phyloP scores from a whole-genome alignment of 805 yeast genomes.

The Dipodascopsis tothii region DNA sequence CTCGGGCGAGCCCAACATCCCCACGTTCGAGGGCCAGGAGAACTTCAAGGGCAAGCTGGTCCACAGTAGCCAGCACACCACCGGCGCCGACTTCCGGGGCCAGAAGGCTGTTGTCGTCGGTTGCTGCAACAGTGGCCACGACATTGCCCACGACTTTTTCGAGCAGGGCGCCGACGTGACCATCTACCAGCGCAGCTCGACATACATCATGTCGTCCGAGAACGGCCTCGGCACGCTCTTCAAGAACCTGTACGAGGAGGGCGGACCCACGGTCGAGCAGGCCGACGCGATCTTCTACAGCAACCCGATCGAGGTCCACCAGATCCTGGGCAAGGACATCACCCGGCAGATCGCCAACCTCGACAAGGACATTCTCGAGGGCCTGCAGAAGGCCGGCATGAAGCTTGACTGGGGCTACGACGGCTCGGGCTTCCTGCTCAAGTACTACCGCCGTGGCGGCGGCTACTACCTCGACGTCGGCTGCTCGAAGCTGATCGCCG shows the following conservation, averaged over 20 bases:
- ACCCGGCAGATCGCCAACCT: conserved; percentile 31
- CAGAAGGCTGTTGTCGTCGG: conserved; percentile 39
- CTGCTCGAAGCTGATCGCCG: conserved; percentile 35
- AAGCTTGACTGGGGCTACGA: conserved; percentile 39
- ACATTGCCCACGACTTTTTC: conserved; percentile 39
- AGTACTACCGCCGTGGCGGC: conserved; percentile 38
- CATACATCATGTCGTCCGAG: conserved; percentile 37
- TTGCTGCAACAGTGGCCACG: conserved; percentile 40
- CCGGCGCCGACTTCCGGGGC: conserved; percentile 37
- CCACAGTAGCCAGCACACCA: conserved; percentile 38
- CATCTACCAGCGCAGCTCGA: conserved; percentile 38
- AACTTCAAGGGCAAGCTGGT: conserved; percentile 36
- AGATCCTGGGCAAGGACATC: conserved; percentile 34
- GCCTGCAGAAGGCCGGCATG: conserved; percentile 33
- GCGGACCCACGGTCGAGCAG: conserved; percentile 36
- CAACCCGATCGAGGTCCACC: conserved; percentile 31
- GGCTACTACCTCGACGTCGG: conserved; percentile 44
- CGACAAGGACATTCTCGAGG: conserved; percentile 31
- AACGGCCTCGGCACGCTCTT: conserved; percentile 30
- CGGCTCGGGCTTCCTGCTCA: conserved; percentile 37
- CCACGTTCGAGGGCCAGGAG: conserved; percentile 34
- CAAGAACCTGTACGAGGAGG: conserved; percentile 33
- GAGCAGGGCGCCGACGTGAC: conserved; percentile 40
- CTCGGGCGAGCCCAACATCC: conserved; percentile 41
- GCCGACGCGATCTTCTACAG: conserved; percentile 36